phyloP scores from a whole-genome alignment of 805 yeast species.

The Starmerella khaoyaiensis region DNA sequence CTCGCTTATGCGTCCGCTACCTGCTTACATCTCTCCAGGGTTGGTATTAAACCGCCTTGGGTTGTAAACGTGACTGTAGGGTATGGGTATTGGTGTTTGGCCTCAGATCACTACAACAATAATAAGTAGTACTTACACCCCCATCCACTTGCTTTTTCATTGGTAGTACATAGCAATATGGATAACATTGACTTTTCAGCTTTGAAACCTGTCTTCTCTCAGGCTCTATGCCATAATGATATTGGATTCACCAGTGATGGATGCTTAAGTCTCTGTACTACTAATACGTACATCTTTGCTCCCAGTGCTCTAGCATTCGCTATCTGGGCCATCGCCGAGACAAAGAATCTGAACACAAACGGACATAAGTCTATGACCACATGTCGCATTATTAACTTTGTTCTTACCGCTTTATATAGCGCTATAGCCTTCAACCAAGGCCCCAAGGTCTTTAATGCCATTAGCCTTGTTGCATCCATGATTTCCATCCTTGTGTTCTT shows the following conservation, averaged over 20 bases:
- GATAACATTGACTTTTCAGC: neutral
- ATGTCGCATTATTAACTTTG: conserved; percentile 17
- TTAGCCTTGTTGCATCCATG: conserved; percentile 13
- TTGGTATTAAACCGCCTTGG: too few relatives aligned
- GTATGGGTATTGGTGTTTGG: too few relatives aligned
- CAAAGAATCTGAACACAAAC: conserved; percentile 10
- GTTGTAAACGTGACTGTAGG: too few relatives aligned
- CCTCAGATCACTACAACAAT: too few relatives aligned
- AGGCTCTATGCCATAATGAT: conserved; percentile 19
- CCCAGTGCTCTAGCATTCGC: conserved; percentile 16
- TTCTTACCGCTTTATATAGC: conserved; percentile 14
- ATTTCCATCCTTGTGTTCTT: conserved; percentile 15
- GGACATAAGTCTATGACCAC: conserved; percentile 14
- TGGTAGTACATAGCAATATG: too few relatives aligned
- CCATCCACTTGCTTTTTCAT: too few relatives aligned
- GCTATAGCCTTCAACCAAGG: conserved; percentile 13
- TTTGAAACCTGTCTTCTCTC: conserved; percentile 4
- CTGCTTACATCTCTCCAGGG: too few relatives aligned
- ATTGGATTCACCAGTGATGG: conserved; percentile 20
- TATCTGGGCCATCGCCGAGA: conserved; percentile 14
- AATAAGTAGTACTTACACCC: too few relatives aligned
- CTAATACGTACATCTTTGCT: conserved; percentile 21
- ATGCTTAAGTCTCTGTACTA: conserved; percentile 19
- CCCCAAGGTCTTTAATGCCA: conserved; percentile 18
- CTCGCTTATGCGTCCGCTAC: too few relatives aligned